phyloP scores from a whole-genome alignment of 2,329 filamentous ascomycete species.

The Aureobasidium musti region DNA sequence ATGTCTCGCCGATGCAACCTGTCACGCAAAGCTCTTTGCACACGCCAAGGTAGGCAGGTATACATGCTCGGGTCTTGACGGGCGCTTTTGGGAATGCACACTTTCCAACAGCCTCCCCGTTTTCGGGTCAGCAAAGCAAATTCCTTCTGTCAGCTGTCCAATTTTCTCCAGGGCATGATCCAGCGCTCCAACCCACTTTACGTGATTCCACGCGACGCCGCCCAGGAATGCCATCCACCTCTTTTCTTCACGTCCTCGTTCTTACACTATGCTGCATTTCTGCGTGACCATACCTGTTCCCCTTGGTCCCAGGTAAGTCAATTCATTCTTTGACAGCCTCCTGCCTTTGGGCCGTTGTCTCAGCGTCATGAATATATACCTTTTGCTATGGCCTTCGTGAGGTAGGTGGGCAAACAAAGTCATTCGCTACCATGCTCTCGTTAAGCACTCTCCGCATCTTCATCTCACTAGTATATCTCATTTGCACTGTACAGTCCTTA shows the following conservation, averaged over 20 bases:
- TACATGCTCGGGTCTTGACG: constrained; percentile 18
- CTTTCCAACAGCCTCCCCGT: constrained; percentile 23
- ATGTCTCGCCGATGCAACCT: constrained; percentile 10
- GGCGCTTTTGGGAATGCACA: constrained; percentile 8
- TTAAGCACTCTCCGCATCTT: not conserved
- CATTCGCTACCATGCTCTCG: constrained; percentile 14
- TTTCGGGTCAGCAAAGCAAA: constrained; percentile 15
- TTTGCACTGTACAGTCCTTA: not conserved
- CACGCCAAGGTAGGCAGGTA: not conserved
- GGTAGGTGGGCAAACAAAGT: not conserved
- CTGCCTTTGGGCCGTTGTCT: not conserved
- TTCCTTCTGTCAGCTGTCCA: constrained; percentile 24
- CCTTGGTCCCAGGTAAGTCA: constrained; percentile 19
- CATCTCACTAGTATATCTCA: constrained; percentile 1
- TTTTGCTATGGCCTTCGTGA: constrained; percentile 3
- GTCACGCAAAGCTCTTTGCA: constrained; percentile 15
- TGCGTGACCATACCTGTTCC: constrained; percentile 20
- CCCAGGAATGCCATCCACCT: constrained; percentile 21
- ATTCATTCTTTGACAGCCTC: constrained; percentile 29
- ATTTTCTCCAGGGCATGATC: constrained; percentile 7
- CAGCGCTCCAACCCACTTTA: constrained; percentile 11
- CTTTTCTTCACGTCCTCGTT: constrained; percentile 20
- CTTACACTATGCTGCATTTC: constrained; percentile 24
- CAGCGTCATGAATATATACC: constrained; percentile 7
- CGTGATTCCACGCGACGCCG: constrained; percentile 26